These are phyloP conservation scores for Diutina scorzettiae DNA, from an alignment of 1,139 yeast genomes.

Conservation along the genomic window DNA sequence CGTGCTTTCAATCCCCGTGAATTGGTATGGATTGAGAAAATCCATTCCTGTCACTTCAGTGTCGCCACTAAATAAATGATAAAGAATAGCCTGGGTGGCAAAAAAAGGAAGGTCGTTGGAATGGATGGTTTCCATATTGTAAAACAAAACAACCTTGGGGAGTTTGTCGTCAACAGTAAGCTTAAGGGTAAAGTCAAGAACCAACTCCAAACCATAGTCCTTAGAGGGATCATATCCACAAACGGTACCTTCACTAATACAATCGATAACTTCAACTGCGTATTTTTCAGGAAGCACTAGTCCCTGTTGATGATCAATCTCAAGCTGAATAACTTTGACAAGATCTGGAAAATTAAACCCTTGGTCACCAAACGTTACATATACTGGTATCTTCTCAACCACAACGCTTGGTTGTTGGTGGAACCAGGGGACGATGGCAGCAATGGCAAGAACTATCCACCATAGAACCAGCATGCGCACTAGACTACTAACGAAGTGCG, in stretches of 20 bases:
- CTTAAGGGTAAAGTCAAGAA: slow-evolving; percentile 19
- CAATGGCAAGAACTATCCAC: too few relatives aligned
- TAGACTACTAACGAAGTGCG: too few relatives aligned
- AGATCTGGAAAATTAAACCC: slow-evolving; percentile 39
- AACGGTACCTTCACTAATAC: not conserved
- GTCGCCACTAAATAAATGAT: slow-evolving; percentile 42
- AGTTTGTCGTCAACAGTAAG: slow-evolving; percentile 26
- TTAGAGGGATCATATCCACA: slow-evolving; percentile 3
- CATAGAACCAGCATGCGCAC: too few relatives aligned
- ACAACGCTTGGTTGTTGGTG: too few relatives aligned
- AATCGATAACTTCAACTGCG: slow-evolving; percentile 13
- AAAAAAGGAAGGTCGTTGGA: slow-evolving; percentile 50
- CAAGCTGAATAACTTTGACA: slow-evolving; percentile 28
- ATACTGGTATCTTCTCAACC: slow-evolving; percentile 13
- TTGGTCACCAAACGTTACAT: slow-evolving; percentile 22
- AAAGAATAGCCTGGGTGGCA: slow-evolving; percentile 43
- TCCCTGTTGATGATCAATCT: slow-evolving; percentile 16
- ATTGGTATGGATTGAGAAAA: not conserved
- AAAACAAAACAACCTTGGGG: slow-evolving; percentile 26
- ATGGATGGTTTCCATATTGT: slow-evolving; percentile 35
- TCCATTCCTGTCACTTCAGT: not conserved
- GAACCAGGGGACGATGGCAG: too few relatives aligned
- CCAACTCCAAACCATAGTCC: slow-evolving; percentile 18
- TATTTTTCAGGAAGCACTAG: slow-evolving; percentile 9
- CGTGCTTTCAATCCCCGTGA: not conserved